A percentile compares a stretch with the other conserved stretches of the same genome.
Evolutionary conservation across 441 rosid genomes (phyloP).

Genomic region (Omphalea diandra): DNA sequence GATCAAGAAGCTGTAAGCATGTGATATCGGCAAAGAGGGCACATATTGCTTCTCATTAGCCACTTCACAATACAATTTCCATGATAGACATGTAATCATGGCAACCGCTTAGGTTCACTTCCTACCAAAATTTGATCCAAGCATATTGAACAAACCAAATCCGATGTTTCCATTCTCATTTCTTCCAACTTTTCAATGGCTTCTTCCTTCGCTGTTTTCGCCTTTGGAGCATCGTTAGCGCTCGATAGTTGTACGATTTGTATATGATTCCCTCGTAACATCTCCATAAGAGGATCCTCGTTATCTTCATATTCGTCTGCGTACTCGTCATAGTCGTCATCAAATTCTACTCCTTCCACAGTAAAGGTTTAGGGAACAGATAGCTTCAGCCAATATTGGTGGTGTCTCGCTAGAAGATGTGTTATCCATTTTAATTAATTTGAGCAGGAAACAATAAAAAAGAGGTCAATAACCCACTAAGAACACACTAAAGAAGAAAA

Average conservation of each 20-base stretch:
- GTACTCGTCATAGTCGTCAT: no score
- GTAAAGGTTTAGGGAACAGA: no score
- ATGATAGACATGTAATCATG: constrained; percentile 5
- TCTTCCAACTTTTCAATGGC: not conserved
- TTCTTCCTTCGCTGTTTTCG: not conserved
- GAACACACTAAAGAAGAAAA: no score
- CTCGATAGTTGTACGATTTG: not conserved
- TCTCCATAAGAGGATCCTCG: no score
- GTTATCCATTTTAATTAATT: no score
- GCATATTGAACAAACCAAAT: not conserved
- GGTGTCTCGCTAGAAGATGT: no score
- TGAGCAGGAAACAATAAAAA: no score
- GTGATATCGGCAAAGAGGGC: not conserved
- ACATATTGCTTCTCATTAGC: not conserved
- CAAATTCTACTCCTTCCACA: no score
- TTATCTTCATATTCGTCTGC: no score
- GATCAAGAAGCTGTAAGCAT: not conserved
- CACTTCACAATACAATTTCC: not conserved
- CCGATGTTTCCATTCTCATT: not conserved
- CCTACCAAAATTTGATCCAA: not conserved
- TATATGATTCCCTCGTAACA: no score
- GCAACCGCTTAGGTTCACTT: not conserved
- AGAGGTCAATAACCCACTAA: no score
- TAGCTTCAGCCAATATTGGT: no score
- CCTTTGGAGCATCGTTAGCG: not conserved